Percentiles rank a stretch among this genome's conserved stretches.
These are phyloP conservation scores for Talaromyces sp. DNA, from an alignment of 2,329 filamentous ascomycete species.

Conservation along the genomic window DNA sequence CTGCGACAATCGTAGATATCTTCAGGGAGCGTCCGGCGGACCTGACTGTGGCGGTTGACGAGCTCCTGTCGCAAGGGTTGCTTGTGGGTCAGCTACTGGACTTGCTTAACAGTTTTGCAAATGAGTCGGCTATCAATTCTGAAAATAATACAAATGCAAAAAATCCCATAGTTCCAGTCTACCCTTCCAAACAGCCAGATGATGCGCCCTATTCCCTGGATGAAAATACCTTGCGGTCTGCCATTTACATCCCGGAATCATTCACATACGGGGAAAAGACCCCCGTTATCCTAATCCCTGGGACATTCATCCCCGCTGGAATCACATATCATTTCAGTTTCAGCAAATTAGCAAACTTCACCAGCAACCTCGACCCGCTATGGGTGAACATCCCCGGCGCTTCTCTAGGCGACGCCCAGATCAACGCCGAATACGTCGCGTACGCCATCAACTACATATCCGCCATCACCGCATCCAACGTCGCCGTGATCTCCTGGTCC, in stretches of 20 bases:
- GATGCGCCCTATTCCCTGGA: conserved; percentile 48
- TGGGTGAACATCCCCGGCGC: conserved; percentile 53
- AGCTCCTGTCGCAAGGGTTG: conserved; percentile 12
- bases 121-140: conserved; percentile 14
- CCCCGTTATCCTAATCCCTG: conserved; percentile 51
- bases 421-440: conserved; percentile 51
- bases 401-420: conserved; percentile 46
- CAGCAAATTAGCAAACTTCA: conserved; percentile 43
- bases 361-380: conserved; percentile 46
- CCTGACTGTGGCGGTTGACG: conserved; percentile 1
- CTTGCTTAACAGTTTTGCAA: conserved; percentile 15
- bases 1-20: not conserved
- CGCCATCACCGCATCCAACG: conserved; percentile 27
- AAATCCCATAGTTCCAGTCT: not conserved
- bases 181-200: conserved; percentile 7
- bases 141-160: not conserved
- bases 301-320: conserved; percentile 48
- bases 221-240: conserved; percentile 45
- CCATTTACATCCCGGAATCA: conserved; percentile 47
- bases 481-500: conserved; percentile 50
- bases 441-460: conserved; percentile 48
- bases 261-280: conserved; percentile 45
- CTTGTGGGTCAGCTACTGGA: conserved; percentile 13
- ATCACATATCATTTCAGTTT: conserved; percentile 44
- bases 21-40: not conserved